Evolutionary conservation across 2,329 filamentous ascomycete species (phyloP).

Genomic region (Boeremia lycopersici): DNA sequence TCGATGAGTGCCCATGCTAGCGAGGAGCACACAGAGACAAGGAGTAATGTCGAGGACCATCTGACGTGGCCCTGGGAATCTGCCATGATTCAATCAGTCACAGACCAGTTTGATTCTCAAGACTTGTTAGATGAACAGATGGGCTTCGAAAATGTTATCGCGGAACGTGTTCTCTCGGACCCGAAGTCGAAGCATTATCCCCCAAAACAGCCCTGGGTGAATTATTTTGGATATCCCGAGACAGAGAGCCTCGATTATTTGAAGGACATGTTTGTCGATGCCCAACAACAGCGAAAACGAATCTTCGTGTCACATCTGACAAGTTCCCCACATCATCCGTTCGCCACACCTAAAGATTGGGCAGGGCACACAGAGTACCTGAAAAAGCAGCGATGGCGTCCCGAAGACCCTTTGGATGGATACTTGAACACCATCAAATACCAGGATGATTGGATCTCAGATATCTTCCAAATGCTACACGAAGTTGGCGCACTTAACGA

Average conservation of each 20-base stretch:
- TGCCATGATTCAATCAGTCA: conserved; percentile 20
- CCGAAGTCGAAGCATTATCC: conserved; percentile 22
- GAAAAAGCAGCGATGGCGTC: conserved; percentile 20
- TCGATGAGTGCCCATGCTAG: conserved; percentile 2
- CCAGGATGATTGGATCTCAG: conserved; percentile 24
- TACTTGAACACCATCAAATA: conserved; percentile 27
- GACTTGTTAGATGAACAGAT: conserved; percentile 22
- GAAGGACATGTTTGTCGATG: conserved; percentile 23
- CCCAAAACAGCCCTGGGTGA: conserved; percentile 21
- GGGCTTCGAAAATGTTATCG: conserved; percentile 19
- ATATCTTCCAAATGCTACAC: conserved; percentile 25
- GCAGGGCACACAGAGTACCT: conserved; percentile 13
- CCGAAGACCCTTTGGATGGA: conserved; percentile 18
- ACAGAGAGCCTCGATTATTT: conserved; percentile 22
- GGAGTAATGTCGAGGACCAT: neutral
- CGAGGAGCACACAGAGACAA: neutral
- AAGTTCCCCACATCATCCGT: conserved; percentile 25
- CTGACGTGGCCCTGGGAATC: conserved; percentile 15
- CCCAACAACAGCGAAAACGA: conserved; percentile 13
- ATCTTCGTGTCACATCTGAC: conserved; percentile 24
- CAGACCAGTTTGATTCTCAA: conserved; percentile 24
- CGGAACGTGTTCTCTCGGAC: conserved; percentile 20
- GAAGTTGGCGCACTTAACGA: conserved; percentile 21
- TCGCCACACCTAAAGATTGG: conserved; percentile 23
- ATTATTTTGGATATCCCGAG: conserved; percentile 26